Conservation (phyloP, 2,329 filamentous ascomycete species). For the Scytalidium sp. region DNA sequence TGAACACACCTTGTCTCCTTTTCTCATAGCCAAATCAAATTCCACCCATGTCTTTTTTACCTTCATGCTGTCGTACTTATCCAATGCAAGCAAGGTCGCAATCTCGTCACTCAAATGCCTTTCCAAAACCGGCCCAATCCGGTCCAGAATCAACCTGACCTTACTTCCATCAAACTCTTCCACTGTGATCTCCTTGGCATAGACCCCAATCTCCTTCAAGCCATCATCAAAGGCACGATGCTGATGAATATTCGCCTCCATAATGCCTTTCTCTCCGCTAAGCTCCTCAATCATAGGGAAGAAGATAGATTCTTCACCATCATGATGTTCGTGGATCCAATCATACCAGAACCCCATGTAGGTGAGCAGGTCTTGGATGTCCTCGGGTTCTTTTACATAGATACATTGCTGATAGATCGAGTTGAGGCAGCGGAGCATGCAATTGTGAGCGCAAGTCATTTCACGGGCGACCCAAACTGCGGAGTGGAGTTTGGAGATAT, state of each 20-base stretch:
- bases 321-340: slow-evolving; percentile 35
- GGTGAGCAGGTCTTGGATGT: slow-evolving; percentile 28
- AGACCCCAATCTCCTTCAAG: slow-evolving; percentile 28
- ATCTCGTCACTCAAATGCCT: slow-evolving; percentile 38
- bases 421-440: slow-evolving; percentile 35
- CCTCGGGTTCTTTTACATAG: slow-evolving; percentile 33
- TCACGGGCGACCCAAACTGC: slow-evolving; percentile 24
- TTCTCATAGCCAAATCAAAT: slow-evolving; percentile 4
- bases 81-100: slow-evolving; percentile 31
- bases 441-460: slow-evolving; percentile 32
- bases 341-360: slow-evolving; percentile 12
- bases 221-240: slow-evolving; percentile 37
- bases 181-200: slow-evolving; percentile 21
- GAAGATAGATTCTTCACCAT: slow-evolving; percentile 32
- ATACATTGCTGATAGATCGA: slow-evolving; percentile 32
- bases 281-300: slow-evolving; percentile 37
- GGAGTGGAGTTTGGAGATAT: slow-evolving; percentile 3
- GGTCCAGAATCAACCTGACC: slow-evolving; percentile 29
- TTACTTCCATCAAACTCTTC: slow-evolving; percentile 29
- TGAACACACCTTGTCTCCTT: slow-evolving; percentile 6
- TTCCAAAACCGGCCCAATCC: slow-evolving; percentile 30
- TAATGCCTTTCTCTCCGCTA: slow-evolving; percentile 33
- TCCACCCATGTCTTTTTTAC: slow-evolving; percentile 8
- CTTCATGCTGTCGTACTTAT: slow-evolving; percentile 28
- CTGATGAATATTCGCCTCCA: slow-evolving; percentile 39